Evolutionary conservation across 805 yeast genomes (phyloP).

Genomic region (Isabelozyma pseudorhagii): DNA sequence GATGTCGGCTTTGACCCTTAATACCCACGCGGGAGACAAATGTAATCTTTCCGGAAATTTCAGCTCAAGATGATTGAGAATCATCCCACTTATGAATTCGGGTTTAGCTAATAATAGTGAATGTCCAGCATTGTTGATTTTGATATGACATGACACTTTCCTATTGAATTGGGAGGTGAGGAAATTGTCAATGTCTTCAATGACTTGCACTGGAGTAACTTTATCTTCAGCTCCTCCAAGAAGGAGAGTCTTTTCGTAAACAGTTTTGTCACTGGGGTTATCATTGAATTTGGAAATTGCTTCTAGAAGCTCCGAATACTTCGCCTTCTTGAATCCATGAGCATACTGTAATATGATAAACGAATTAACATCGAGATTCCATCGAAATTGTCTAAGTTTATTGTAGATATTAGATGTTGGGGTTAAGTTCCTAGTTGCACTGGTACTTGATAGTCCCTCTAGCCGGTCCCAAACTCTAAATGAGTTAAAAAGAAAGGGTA

Average conservation of each 20-base stretch:
- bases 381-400: slow-evolving; percentile 58
- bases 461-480: slow-evolving; percentile 58
- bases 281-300: slow-evolving; percentile 36
- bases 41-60: slow-evolving; percentile 47
- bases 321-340: slow-evolving; percentile 45
- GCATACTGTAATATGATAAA: slow-evolving; percentile 51
- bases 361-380: slow-evolving; percentile 67
- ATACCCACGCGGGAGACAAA: slow-evolving; percentile 69
- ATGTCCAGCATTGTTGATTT: slow-evolving; percentile 58
- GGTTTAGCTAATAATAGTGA: slow-evolving; percentile 62
- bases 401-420: slow-evolving; percentile 30
- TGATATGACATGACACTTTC: slow-evolving; percentile 29
- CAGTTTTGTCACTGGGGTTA: slow-evolving; percentile 23
- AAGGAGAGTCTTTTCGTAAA: slow-evolving; percentile 47
- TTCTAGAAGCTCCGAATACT: slow-evolving; percentile 39
- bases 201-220: slow-evolving; percentile 47
- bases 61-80: slow-evolving; percentile 54
- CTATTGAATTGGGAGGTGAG: slow-evolving; percentile 19
- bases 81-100: slow-evolving; percentile 57
- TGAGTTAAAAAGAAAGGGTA: slow-evolving; percentile 49
- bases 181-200: slow-evolving; percentile 26
- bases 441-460: slow-evolving; percentile 58
- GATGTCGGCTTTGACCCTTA: slow-evolving; percentile 57
- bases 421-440: slow-evolving; percentile 56
- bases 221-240: slow-evolving; percentile 58